phyloP scores from a whole-genome alignment of 1,284 basidiomycete genomes.

The Puccinia novopanici region DNA sequence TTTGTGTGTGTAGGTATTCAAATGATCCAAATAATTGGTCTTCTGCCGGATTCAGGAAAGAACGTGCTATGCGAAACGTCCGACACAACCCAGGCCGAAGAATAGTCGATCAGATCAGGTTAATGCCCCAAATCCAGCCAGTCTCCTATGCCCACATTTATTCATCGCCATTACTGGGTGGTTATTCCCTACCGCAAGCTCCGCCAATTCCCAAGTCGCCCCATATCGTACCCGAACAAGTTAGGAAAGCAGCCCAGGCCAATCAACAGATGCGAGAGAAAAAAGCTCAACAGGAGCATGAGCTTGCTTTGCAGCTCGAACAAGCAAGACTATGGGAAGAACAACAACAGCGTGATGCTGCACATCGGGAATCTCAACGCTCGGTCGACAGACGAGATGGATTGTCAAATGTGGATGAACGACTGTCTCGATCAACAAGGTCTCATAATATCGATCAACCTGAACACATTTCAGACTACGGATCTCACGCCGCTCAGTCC shows the following conservation, averaged over 20 bases:
- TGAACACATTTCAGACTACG: background rate
- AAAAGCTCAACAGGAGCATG: background rate
- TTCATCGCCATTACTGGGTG: slow-evolving; percentile 24
- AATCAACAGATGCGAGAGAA: background rate
- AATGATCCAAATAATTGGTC: background rate
- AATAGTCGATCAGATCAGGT: background rate
- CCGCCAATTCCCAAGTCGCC: slow-evolving; percentile 29
- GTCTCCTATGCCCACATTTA: slow-evolving; percentile 38
- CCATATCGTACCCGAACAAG: slow-evolving; percentile 30
- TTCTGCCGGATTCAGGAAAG: slow-evolving; percentile 8
- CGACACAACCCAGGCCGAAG: background rate
- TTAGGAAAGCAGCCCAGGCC: slow-evolving; percentile 30
- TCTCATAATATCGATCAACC: background rate
- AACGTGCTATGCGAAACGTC: slow-evolving; percentile 8
- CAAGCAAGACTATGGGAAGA: background rate
- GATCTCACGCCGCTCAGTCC: background rate
- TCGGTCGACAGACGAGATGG: background rate
- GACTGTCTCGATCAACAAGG: background rate
- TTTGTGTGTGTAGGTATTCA: background rate
- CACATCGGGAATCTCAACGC: background rate
- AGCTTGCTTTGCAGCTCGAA: background rate
- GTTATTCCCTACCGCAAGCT: slow-evolving; percentile 14
- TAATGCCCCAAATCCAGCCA: slow-evolving; percentile 9
- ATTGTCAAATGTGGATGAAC: background rate
- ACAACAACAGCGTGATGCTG: background rate